Evolutionary conservation across 1,284 basidiomycete species (phyloP).

Genomic region (Phlebopus sp.): DNA sequence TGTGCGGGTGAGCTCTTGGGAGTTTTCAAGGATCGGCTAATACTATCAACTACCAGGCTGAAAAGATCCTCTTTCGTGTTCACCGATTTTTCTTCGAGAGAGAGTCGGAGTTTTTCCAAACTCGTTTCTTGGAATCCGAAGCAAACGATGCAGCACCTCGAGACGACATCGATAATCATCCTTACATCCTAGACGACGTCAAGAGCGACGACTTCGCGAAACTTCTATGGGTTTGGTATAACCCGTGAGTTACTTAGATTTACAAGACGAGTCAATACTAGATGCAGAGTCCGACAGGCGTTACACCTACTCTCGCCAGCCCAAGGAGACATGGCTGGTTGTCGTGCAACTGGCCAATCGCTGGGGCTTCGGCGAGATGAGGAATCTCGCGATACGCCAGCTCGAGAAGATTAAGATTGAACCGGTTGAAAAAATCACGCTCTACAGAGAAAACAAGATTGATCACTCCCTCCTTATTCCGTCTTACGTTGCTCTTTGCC

Average conservation of each 20-base stretch:
- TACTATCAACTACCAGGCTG: constrained; percentile 37
- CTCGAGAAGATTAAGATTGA: constrained; percentile 58
- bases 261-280: neutral
- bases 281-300: constrained; percentile 4
- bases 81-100: constrained; percentile 66
- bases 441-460: constrained; percentile 48
- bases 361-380: constrained; percentile 62
- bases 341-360: constrained; percentile 56
- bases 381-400: constrained; percentile 56
- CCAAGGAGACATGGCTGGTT: constrained; percentile 52
- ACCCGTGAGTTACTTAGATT: constrained; percentile 43
- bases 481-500: constrained; percentile 54
- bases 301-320: constrained; percentile 19
- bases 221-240: constrained; percentile 71
- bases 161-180: constrained; percentile 39
- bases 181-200: constrained; percentile 32
- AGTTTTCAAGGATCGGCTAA: neutral
- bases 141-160: constrained; percentile 28
- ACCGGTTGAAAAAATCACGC: constrained; percentile 58
- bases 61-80: constrained; percentile 50
- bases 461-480: constrained; percentile 52
- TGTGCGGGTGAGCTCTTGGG: constrained; percentile 14
- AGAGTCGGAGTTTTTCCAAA: constrained; percentile 52
- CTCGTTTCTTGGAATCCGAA: constrained; percentile 39
- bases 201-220: constrained; percentile 50